Evolutionary conservation across 1,284 basidiomycete genomes (phyloP).

Genomic region (Irpex lacteus): DNA sequence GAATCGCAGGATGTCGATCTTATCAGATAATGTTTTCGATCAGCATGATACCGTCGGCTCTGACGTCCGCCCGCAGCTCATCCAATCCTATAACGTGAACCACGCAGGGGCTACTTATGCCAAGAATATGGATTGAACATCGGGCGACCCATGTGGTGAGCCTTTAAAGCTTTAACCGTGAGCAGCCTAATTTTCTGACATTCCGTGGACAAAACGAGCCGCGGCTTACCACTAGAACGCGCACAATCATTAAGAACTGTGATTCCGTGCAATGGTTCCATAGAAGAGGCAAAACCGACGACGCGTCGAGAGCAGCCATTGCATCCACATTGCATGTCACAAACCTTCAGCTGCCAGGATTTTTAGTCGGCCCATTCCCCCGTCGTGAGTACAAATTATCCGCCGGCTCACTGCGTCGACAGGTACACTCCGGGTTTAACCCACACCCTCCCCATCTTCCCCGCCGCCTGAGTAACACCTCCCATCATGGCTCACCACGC

Average conservation of each 20-base stretch:
- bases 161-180: not conserved
- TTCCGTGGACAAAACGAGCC: not conserved
- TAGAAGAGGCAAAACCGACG: not conserved
- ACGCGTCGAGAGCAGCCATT: not conserved
- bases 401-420: not conserved
- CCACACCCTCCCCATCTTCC: not conserved
- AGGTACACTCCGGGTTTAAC: not conserved
- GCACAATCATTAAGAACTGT: not conserved
- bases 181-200: not conserved
- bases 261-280: not conserved
- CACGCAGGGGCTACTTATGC: not conserved
- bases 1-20: slow-evolving; percentile 38
- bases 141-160: not conserved
- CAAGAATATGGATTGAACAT: not conserved
- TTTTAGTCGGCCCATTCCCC: not conserved
- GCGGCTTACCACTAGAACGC: not conserved
- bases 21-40: slow-evolving; percentile 8
- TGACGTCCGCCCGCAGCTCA: not conserved
- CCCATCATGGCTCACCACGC: not conserved
- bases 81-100: not conserved
- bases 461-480: not conserved
- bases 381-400: not conserved
- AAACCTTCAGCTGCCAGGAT: not conserved
- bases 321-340: not conserved
- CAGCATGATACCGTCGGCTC: not conserved